A percentile compares a stretch with the other conserved stretches of the same genome.
Conservation (phyloP, 129 eudicot species). For the Deinandra increscens region DNA sequence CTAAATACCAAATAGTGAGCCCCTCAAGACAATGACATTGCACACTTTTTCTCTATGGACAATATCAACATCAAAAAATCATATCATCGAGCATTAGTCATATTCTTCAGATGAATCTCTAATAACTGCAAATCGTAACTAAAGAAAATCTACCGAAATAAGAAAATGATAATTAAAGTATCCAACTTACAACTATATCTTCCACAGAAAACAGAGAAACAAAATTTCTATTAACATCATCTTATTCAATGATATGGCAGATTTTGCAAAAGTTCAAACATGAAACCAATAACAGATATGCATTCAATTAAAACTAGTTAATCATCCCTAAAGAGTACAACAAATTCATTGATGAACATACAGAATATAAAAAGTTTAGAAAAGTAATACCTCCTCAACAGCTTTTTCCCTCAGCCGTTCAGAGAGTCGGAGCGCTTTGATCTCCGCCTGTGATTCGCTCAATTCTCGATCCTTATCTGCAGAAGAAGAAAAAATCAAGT, state of each 20-base stretch:
- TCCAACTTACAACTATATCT: constrained; percentile 16
- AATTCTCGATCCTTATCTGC: constrained; percentile 84
- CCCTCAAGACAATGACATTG: constrained; percentile 28
- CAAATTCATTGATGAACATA: constrained; percentile 10
- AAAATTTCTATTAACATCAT: constrained; percentile 8
- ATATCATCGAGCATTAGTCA: constrained; percentile 19
- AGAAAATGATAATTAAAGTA: constrained; percentile 1
- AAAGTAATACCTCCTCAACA: constrained; percentile 72
- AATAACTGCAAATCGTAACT: constrained; percentile 11
- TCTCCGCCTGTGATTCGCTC: constrained; percentile 76
- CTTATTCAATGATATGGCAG: constrained; percentile 16
- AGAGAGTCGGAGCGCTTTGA: constrained; percentile 68
- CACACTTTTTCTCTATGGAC: constrained; percentile 10
- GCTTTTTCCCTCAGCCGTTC: constrained; percentile 84
- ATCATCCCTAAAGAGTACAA: constrained; percentile 2
- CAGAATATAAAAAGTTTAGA: background rate
- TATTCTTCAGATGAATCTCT: constrained; percentile 1
- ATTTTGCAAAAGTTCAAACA: constrained; percentile 6
- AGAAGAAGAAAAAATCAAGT: constrained; percentile 1
- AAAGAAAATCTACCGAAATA: constrained; percentile 14
- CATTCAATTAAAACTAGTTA: constrained; percentile 7
- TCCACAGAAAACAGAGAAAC: constrained; percentile 11
- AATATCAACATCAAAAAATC: constrained; percentile 20
- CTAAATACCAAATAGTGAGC: constrained; percentile 22
- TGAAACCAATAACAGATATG: constrained; percentile 10